These are phyloP conservation scores for Corylus heterophylla DNA, from an alignment of 306 rosid species.

Conservation along the genomic window DNA sequence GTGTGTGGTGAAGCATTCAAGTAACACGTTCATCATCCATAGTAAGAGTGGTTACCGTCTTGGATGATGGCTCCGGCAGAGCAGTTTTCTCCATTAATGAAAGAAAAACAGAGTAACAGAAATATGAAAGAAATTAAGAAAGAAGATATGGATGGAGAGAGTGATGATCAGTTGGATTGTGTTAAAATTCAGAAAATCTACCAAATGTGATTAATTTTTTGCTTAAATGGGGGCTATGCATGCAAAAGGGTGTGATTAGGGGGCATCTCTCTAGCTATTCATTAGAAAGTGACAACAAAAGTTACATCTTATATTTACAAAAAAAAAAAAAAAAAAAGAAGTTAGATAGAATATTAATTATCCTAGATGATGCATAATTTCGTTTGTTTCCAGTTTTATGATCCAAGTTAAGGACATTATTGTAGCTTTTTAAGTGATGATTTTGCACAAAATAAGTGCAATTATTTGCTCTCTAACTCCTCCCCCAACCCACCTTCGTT, in stretches of 20 bases:
- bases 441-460: neutral
- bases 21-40: no score
- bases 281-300: constrained; percentile 8
- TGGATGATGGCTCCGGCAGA: no score
- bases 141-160: neutral
- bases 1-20: no score
- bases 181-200: constrained; percentile 28
- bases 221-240: neutral
- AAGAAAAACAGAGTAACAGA: no score
- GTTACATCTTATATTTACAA: neutral
- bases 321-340: neutral
- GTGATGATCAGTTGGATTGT: constrained; percentile 13
- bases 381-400: neutral
- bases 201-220: constrained; percentile 24
- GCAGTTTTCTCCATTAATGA: no score
- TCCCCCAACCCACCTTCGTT: no score
- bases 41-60: no score
- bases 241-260: neutral
- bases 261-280: neutral
- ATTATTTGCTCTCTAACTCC: neutral
- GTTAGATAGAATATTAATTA: constrained; percentile 8
- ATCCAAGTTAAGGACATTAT: neutral
- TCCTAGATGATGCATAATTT: constrained; percentile 4
- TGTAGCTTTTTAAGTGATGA: neutral
- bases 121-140: no score